Percentiles rank a stretch among this genome's conserved stretches.
These are phyloP conservation scores for Vitis rotundifolia DNA, from an alignment of 164 flowering plant genomes.

Conservation along the genomic window DNA sequence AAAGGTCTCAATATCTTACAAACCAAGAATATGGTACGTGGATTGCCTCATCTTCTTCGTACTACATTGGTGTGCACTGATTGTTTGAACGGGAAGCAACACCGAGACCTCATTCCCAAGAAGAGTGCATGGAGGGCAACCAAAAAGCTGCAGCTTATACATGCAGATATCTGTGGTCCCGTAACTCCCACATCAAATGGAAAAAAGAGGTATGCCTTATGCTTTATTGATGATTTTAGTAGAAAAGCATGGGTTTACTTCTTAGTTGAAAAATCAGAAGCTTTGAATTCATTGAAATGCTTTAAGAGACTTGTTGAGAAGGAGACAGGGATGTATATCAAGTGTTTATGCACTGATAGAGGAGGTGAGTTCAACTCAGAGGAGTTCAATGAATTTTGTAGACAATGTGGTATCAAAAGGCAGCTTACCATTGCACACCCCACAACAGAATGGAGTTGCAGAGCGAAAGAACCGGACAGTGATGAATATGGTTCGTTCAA, in stretches of 20 bases:
- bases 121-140: conserved; percentile 6
- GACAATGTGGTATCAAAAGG: neutral
- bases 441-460: conserved; percentile 4
- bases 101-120: conserved; percentile 4
- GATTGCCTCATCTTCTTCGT: neutral
- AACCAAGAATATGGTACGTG: too few relatives aligned
- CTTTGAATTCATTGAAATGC: neutral
- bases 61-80: neutral
- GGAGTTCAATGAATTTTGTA: neutral
- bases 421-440: conserved; percentile 1
- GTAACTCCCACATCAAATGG: conserved; percentile 1
- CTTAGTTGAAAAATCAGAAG: neutral
- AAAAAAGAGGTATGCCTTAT: neutral
- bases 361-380: neutral
- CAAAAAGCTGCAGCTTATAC: conserved; percentile 4
- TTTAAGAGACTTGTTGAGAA: neutral
- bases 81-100: conserved; percentile 10
- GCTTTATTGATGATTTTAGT: conserved; percentile 1
- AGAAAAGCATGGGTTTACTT: neutral
- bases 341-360: neutral
- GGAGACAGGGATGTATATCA: neutral
- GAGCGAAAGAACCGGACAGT: conserved; percentile 5
- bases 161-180: conserved; percentile 18
- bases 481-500: neutral
- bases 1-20: too few relatives aligned